Base-by-base conservation (phyloP, 371 early-diverging fungal genomes). In the Cokeromyces recurvatus region DNA sequence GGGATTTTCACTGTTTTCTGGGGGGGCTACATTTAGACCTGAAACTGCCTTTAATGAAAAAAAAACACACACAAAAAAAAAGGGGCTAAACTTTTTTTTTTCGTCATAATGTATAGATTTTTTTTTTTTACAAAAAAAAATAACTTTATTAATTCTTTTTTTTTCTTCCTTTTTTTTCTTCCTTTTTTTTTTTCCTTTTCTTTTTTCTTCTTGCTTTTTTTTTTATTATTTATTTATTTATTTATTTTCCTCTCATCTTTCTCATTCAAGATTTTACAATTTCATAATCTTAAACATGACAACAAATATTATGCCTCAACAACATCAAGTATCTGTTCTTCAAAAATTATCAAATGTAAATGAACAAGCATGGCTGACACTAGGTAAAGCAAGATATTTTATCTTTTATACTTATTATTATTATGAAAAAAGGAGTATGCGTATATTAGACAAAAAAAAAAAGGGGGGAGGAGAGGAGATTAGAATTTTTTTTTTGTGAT, bases 361-460 rank as follows among this genome's bases (percentile, higher is more conserved):
- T 43, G 90, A 89, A 48, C 79, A 86, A 46, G 74, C 84, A 32
- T 91, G 90, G 90, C 61, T 89, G 35, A 84, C 83, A 43, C 63
- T 89, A 45, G 91, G 91, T 81, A 67, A 55, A 64, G 24, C 23
- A 39, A n/a, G n/a, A n/a, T n/a, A n/a, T n/a, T n/a, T n/a, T n/a
- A n/a, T n/a, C n/a, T n/a, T n/a, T n/a, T n/a, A n/a, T n/a, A n/a
- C n/a, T n/a, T n/a, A n/a, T n/a, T n/a, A n/a, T n/a, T n/a, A n/a
- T n/a, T n/a, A n/a, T n/a, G n/a, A n/a, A n/a, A n/a, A n/a, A n/a
- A n/a, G n/a, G n/a, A n/a, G n/a, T n/a, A n/a, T n/a, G n/a, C n/a
- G n/a, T n/a, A n/a, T n/a, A n/a, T n/a, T 38, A 46, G 42, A 50
- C 55, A 48, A 43, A 54, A 48, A 43, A 46, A 43, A 43, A 36